Evolutionary conservation across 176 grass and related monocot species (phyloP), one percentile per base, ranked within the genome.

Genomic region (Panicum miliaceum): DNA sequence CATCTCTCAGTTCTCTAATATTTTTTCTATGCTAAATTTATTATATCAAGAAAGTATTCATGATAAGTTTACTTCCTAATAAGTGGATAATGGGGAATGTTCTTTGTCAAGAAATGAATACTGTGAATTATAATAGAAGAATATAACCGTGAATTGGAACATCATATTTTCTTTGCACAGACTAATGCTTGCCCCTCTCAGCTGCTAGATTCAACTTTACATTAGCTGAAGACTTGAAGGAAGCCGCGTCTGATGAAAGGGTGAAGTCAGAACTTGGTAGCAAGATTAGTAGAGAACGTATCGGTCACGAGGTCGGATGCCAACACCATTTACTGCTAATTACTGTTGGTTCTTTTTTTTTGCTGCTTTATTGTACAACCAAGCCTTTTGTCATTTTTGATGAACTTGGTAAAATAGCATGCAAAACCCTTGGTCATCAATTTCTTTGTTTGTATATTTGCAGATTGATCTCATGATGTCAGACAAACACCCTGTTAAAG

Each of bases 391-490:
- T 64, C 16, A 27, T 58, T 86, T 29, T 88, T 37, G n/a, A 61
- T 67, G n/a, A 66, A 67, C 77, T 61, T 68, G 73, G 20, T 51
- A 48, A 32, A 29, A 64, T 11, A 13, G 20, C 62, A 81, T 64
- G 18, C 57, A 71, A 81, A 77, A 34, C 19, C 23, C 16, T 25
- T 70, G 8, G 41, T 82, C 54, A 89, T 66, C 38, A 70, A 62
- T 57, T 78, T 56, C n/a, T 53, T 60, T 80, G n/a, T 64, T 86
- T 84, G 20, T 68, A 59, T 70, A 71, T 93, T 71, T 89, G 82
- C 87, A 98, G 96, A 75, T 98, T 85, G 96, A 98, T 90, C 87
- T 93, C 22, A 98, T 98, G 91, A 92, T 98, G 85, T 94, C 85
- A 60, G 93, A 95, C 87, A 92, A 94, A 58, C 76, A 88, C 48